These are phyloP conservation scores for Cladorrhinum sp. DNA, from an alignment of 2,329 filamentous ascomycete genomes.

Conservation along the genomic window DNA sequence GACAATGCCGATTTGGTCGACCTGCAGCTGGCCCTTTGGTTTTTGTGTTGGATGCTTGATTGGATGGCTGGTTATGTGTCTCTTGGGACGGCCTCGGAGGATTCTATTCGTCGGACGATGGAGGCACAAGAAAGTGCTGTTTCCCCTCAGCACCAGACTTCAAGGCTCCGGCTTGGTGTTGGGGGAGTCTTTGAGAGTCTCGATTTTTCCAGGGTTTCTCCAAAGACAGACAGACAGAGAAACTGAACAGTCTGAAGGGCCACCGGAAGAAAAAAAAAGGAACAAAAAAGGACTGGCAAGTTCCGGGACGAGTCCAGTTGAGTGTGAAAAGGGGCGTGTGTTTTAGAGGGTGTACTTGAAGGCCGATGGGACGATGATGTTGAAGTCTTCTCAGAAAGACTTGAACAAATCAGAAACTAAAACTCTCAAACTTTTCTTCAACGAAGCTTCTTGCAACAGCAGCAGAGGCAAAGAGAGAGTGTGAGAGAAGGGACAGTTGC, in stretches of 20 bases:
- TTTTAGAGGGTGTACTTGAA: background rate
- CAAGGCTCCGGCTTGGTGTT: background rate
- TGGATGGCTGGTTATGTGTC: background rate
- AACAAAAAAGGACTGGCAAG: too few species aligned
- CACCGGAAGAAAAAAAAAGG: background rate
- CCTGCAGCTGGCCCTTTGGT: slow-evolving; percentile 19
- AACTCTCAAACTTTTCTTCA: slow-evolving; percentile 1
- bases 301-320: background rate
- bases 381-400: background rate
- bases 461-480: background rate
- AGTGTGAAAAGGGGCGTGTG: background rate
- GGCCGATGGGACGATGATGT: background rate
- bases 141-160: background rate
- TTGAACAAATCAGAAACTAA: background rate
- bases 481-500: slow-evolving; percentile 8
- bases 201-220: background rate
- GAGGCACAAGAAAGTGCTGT: slow-evolving; percentile 4
- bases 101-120: slow-evolving; percentile 13
- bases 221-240: slow-evolving; percentile 6
- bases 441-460: background rate
- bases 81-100: slow-evolving; percentile 1
- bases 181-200: background rate
- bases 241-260: background rate
- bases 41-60: slow-evolving; percentile 3
- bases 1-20: slow-evolving; percentile 22